Conservation (phyloP, 2,329 filamentous ascomycete genomes). For the Trichophyton equinum region DNA sequence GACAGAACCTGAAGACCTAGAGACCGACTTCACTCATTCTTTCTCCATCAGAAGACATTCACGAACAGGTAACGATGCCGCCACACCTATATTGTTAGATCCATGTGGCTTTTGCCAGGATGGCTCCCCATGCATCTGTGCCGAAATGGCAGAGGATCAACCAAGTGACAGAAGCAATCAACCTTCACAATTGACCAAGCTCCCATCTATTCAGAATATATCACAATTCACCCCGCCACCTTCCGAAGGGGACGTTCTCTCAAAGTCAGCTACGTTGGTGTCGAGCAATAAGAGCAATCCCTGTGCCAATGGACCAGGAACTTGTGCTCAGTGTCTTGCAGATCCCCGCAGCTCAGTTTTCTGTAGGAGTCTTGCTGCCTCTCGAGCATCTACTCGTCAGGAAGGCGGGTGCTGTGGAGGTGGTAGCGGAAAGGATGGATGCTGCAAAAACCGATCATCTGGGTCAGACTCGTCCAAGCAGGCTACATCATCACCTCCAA, state of each 20-base stretch:
- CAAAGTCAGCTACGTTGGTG: slow-evolving; percentile 29
- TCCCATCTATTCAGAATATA: slow-evolving; percentile 36
- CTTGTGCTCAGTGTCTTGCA: slow-evolving; percentile 63
- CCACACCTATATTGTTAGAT: slow-evolving; percentile 42
- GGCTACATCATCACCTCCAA: slow-evolving; percentile 26
- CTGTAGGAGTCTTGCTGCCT: slow-evolving; percentile 67
- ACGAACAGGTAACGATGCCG: slow-evolving; percentile 19
- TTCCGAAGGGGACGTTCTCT: slow-evolving; percentile 46
- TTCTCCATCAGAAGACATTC: slow-evolving; percentile 40
- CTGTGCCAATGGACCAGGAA: slow-evolving; percentile 59
- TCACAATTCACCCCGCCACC: slow-evolving; percentile 41
- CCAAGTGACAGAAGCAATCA: slow-evolving; percentile 32
- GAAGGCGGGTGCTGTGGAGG: slow-evolving; percentile 41
- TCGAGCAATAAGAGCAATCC: slow-evolving; percentile 26
- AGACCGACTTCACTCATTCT: slow-evolving; percentile 61
- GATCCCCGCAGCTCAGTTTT: slow-evolving; percentile 73
- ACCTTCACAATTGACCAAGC: slow-evolving; percentile 29
- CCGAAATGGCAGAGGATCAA: slow-evolving; percentile 45
- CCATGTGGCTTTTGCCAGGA: slow-evolving; percentile 73
- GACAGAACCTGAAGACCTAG: slow-evolving; percentile 40
- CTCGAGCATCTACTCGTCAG: slow-evolving; percentile 25
- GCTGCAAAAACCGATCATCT: slow-evolving; percentile 40
- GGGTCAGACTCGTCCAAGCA: slow-evolving; percentile 16
- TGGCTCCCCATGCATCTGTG: slow-evolving; percentile 70
- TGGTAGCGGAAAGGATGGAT: slow-evolving; percentile 47